Percentiles rank a stretch among this genome's conserved stretches.
phyloP scores from a whole-genome alignment of 2,329 filamentous ascomycete genomes.

The Cadophora sp. region DNA sequence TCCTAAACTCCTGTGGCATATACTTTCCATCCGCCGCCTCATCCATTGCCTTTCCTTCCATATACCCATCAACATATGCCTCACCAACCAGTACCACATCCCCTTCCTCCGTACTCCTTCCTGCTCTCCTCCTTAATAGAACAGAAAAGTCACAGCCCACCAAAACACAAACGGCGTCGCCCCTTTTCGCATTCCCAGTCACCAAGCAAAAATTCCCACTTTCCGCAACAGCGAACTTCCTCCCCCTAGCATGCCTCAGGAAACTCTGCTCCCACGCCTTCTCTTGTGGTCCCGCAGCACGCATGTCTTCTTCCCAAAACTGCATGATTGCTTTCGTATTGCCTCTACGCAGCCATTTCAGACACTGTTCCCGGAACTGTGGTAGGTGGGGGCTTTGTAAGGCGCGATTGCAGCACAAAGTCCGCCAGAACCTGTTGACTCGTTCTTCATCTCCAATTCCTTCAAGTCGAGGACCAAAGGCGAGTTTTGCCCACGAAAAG shows the following conservation, averaged over 20 bases:
- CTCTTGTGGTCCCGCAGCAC: not conserved
- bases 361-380: not conserved
- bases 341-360: not conserved
- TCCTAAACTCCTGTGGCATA: not conserved
- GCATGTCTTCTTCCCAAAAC: not conserved
- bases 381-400: not conserved
- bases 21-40: not conserved
- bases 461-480: not conserved
- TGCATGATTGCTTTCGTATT: not conserved
- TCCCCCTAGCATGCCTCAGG: not conserved
- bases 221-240: not conserved
- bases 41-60: not conserved
- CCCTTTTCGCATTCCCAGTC: not conserved
- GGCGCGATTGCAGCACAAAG: not conserved
- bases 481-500: not conserved
- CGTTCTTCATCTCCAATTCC: not conserved
- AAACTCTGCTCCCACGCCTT: constrained; percentile 3
- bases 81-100: not conserved
- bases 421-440: not conserved
- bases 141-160: not conserved
- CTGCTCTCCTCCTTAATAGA: not conserved
- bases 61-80: constrained; percentile 1
- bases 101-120: not conserved
- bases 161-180: not conserved
- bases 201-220: not conserved